Base-by-base conservation (phyloP, 306 rosid genomes). In the Ormosia semicastrata region DNA sequence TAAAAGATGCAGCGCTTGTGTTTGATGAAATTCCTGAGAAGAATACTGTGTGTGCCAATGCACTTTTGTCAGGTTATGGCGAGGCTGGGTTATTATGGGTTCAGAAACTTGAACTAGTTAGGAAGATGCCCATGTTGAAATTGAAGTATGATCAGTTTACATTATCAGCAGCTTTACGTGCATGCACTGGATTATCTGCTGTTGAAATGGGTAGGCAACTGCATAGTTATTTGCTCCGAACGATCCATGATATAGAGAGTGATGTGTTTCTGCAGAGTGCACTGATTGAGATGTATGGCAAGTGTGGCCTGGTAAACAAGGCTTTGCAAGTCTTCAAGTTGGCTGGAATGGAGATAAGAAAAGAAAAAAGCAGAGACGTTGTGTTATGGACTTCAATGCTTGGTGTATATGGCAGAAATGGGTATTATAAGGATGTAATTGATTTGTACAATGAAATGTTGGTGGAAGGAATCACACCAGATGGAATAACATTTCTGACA, bases 371-470 rank as follows among this genome's bases (percentile, higher is more conserved):
- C 49, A 87, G 91, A 46, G 95, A 93, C 33, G 76, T 93, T 70
- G 89, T 93, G 74, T 57, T 90, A 8, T 93, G 94, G 92, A 93
- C 96, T 89, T 88, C 96, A 71, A 84, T 93, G 88, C 92, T 93
- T 75, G 89, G 93, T 75, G 94, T 85, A 3, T 93, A 88, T 77
- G 94, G 94, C 66, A 91, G 89, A 85, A 89, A 85, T 57, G 96
- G 96, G 5, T 39, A 59, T 76, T 80, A 84, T 76, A 34, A 77
- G 72, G 89, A 92, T 85, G 93, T 88, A 2, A 75, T 93, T 83
- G 85, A 71, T 83, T 67, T 91, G 73, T 90, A 70, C 66, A 82
- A 81, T 37, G 90, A 86, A 64, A 91, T 93, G 97, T 80, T 91
- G 86, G 71, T 36, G 59, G 91, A 91, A 85, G 93, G 91, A 79